Conservation (phyloP, 2,329 filamentous ascomycete genomes). For the Paradendryphiella salina region DNA sequence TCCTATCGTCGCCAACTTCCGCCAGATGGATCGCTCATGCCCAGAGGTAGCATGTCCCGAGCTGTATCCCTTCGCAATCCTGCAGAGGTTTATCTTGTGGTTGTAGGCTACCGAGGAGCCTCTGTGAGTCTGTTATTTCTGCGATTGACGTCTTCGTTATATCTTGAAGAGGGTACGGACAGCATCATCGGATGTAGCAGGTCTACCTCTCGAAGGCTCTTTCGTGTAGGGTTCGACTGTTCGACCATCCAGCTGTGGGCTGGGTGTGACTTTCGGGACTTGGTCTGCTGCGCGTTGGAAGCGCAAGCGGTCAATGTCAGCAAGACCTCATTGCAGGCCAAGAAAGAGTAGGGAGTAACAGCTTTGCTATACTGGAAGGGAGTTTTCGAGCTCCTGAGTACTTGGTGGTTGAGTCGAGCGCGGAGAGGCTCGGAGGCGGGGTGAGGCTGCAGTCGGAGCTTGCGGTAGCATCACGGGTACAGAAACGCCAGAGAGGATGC, state of each 20-base stretch:
- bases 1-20: neutral
- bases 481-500: neutral
- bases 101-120: neutral
- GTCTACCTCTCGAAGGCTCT: neutral
- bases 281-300: neutral
- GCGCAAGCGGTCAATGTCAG: neutral
- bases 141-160: neutral
- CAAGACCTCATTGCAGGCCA: neutral
- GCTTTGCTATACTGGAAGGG: neutral
- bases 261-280: neutral
- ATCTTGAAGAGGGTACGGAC: neutral
- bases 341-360: neutral
- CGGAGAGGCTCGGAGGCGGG: conserved; percentile 1
- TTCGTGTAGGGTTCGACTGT: neutral
- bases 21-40: neutral
- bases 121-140: neutral
- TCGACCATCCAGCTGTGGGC: neutral
- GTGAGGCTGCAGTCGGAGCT: neutral
- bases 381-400: neutral
- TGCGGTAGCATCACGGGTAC: neutral
- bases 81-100: neutral
- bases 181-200: neutral
- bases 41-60: neutral
- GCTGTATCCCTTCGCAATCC: neutral
- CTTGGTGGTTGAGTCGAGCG: neutral